phyloP scores from a whole-genome alignment of 2,329 filamentous ascomycete genomes.

The Tetracladium maxilliforme region DNA sequence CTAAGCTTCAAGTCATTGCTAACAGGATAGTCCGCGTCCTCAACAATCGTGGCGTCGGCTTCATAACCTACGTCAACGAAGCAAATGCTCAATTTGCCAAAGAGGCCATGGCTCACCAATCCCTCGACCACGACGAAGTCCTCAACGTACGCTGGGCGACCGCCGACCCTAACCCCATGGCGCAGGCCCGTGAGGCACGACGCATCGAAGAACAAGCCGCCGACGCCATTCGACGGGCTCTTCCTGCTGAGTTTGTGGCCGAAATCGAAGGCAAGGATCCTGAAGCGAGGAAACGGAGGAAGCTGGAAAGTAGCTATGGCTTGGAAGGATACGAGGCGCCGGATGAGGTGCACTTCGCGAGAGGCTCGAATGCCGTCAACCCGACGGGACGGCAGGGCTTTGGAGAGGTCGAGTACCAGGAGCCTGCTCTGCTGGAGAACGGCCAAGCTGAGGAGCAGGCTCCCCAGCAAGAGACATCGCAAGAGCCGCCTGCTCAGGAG shows the following conservation, averaged over 20 bases:
- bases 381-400: constrained; percentile 40
- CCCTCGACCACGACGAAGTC: constrained; percentile 79
- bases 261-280: constrained; percentile 88
- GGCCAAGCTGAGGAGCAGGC: too few relatives aligned
- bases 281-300: constrained; percentile 74
- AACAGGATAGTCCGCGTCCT: constrained; percentile 51
- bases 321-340: constrained; percentile 83
- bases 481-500: too few relatives aligned
- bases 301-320: constrained; percentile 79
- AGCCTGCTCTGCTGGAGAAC: constrained; percentile 21
- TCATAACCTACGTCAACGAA: constrained; percentile 88
- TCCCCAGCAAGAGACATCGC: too few relatives aligned
- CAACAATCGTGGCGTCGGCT: constrained; percentile 79
- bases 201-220: constrained; percentile 92
- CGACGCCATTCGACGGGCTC: constrained; percentile 74
- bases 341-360: constrained; percentile 84
- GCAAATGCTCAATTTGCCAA: constrained; percentile 83
- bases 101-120: constrained; percentile 92
- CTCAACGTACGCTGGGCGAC: constrained; percentile 97
- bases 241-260: constrained; percentile 81
- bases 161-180: constrained; percentile 87
- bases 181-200: constrained; percentile 79
- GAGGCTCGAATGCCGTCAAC: constrained; percentile 55
- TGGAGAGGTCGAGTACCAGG: constrained; percentile 29
- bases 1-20: constrained; percentile 4